Evolutionary conservation across 2,329 filamentous ascomycete genomes (phyloP).

Genomic region (Albifimbria verrucaria): DNA sequence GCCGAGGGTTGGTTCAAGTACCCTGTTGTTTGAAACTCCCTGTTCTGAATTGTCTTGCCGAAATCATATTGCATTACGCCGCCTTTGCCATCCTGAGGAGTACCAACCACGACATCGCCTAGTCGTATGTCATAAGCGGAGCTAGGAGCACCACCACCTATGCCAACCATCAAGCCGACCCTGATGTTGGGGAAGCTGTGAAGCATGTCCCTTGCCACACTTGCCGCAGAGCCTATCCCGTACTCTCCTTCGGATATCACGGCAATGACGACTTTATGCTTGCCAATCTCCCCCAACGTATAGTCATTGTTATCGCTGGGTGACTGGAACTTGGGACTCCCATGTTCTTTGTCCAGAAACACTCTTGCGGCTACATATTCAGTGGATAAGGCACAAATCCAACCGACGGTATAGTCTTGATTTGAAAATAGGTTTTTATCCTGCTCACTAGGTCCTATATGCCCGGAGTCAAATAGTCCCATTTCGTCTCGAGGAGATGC

Average conservation of each 20-base stretch:
- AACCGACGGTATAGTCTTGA: conserved; percentile 37
- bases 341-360: conserved; percentile 37
- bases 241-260: conserved; percentile 21
- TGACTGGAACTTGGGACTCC: conserved; percentile 15
- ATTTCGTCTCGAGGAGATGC: too few relatives aligned
- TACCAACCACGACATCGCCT: conserved; percentile 19
- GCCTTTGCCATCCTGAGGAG: conserved; percentile 4
- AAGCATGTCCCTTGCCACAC: conserved; percentile 22
- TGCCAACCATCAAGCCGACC: conserved; percentile 29
- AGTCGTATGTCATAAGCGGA: conserved; percentile 26
- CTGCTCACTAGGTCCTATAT: too few relatives aligned
- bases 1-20: conserved; percentile 13
- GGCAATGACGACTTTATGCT: conserved; percentile 33
- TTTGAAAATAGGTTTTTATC: too few relatives aligned
- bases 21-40: conserved; percentile 9
- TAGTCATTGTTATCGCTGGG: conserved; percentile 26
- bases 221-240: conserved; percentile 20
- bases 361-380: conserved; percentile 34
- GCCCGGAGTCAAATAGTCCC: too few relatives aligned
- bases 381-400: conserved; percentile 37
- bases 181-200: conserved; percentile 25
- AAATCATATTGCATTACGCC: conserved; percentile 22
- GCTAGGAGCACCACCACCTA: conserved; percentile 32
- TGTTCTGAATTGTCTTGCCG: conserved; percentile 14
- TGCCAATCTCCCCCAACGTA: conserved; percentile 24